Conservation (phyloP, 2,329 filamentous ascomycete species). For the Conoideocrella luteorostrata region DNA sequence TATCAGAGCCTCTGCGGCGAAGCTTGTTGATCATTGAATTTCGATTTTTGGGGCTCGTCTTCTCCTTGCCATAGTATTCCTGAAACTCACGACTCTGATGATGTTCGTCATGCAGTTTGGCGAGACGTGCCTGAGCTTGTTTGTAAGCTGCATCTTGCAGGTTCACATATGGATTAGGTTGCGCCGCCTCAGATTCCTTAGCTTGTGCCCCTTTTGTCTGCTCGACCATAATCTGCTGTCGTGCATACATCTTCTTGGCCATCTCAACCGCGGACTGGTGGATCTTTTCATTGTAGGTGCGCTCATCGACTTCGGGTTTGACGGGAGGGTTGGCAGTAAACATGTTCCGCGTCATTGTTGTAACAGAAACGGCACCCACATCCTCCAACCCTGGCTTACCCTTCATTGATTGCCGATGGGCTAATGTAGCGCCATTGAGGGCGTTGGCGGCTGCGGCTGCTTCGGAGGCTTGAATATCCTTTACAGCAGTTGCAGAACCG, state of each 20-base stretch:
- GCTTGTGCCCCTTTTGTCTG: slow-evolving; percentile 37
- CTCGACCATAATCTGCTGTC: slow-evolving; percentile 57
- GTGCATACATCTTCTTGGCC: slow-evolving; percentile 78
- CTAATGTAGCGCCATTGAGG: slow-evolving; percentile 64
- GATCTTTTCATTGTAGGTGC: slow-evolving; percentile 63
- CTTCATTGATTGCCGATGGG: slow-evolving; percentile 47
- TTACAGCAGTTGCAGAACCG: slow-evolving; percentile 6
- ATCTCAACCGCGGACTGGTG: slow-evolving; percentile 82
- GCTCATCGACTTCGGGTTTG: slow-evolving; percentile 65
- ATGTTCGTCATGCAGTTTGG: slow-evolving; percentile 70
- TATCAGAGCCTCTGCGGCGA: slow-evolving; percentile 55
- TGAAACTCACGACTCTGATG: slow-evolving; percentile 57
- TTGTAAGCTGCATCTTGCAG: slow-evolving; percentile 84
- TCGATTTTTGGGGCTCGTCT: slow-evolving; percentile 29
- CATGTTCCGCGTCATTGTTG: slow-evolving; percentile 66
- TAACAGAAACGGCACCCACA: slow-evolving; percentile 60
- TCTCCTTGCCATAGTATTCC: slow-evolving; percentile 64
- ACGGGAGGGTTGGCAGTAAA: slow-evolving; percentile 72
- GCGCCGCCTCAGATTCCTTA: slow-evolving; percentile 24
- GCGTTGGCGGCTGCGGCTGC: slow-evolving; percentile 56
- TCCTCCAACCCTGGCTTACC: slow-evolving; percentile 46
- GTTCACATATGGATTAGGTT: slow-evolving; percentile 52
- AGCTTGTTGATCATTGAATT: slow-evolving; percentile 49
- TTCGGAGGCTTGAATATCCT: slow-evolving; percentile 12
- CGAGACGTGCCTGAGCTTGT: slow-evolving; percentile 74